Evolutionary conservation across 164 flowering plant species (phyloP).

Genomic region (Umbellularia californica): DNA sequence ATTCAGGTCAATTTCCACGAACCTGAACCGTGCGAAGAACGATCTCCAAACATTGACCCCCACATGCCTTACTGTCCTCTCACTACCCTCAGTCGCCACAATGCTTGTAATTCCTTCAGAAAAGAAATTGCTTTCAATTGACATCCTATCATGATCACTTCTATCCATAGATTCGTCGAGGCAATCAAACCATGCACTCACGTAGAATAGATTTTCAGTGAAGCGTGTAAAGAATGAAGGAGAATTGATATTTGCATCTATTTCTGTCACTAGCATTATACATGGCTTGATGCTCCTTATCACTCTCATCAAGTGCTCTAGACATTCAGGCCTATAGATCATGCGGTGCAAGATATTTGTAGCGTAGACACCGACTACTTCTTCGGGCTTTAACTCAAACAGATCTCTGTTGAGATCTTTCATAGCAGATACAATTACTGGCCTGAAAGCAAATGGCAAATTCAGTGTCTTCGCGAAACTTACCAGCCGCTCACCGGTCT

Average conservation of each 20-base stretch:
- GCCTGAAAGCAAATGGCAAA: constrained; percentile 28
- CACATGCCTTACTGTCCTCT: constrained; percentile 40
- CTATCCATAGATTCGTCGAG: constrained; percentile 31
- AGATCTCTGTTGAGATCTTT: constrained; percentile 30
- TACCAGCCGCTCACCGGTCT: constrained; percentile 32
- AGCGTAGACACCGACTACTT: constrained; percentile 33
- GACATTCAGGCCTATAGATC: constrained; percentile 14
- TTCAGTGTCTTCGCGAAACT: constrained; percentile 34
- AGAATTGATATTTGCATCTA: constrained; percentile 48
- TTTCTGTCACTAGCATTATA: constrained; percentile 40
- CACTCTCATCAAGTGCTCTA: constrained; percentile 40
- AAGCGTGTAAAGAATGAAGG: constrained; percentile 41
- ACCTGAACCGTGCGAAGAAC: constrained; percentile 40
- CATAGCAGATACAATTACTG: constrained; percentile 29
- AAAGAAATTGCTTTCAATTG: constrained; percentile 20
- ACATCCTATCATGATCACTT: constrained; percentile 22
- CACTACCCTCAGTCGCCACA: constrained; percentile 44
- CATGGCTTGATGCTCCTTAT: constrained; percentile 35
- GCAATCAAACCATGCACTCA: constrained; percentile 44
- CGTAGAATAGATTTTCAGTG: constrained; percentile 48
- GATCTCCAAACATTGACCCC: constrained; percentile 42
- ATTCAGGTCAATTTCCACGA: constrained; percentile 47
- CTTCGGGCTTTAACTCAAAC: constrained; percentile 40
- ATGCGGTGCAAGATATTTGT: constrained; percentile 9
- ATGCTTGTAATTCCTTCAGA: constrained; percentile 36